Evolutionary conservation across 192 early-diverging fungal genomes (phyloP), one percentile per base, ranked within the genome.

Genomic region (Geranomyces variabilis): DNA sequence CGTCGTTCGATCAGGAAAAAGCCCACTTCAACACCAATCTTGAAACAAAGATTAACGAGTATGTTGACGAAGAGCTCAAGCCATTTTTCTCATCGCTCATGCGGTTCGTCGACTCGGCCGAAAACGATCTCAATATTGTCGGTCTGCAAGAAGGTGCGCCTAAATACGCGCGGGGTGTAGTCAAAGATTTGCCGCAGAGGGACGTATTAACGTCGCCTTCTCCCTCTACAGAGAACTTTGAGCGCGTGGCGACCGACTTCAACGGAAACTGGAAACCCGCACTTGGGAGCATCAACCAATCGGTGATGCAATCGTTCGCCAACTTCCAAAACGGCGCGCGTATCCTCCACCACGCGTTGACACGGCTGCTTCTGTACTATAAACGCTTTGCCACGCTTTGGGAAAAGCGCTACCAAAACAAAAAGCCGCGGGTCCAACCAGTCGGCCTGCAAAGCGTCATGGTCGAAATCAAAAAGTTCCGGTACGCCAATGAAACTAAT

Each of bases 291-390:
- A 90, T 99, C 71, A 96, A 97, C 62, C 84, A 87, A 24, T 89
- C 91, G 8, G 89, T 97, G 26, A 90, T 94, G 59, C 93, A 95
- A 70, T 87, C 90, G 70, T 99, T 99, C 74, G 89, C 94, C 48
- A 97, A 96, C 82, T 97, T 96, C 78, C 93, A 92, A 67, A 97
- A 95, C 55, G 95, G 97, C 13, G 93, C 94, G 0, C 78, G 88
- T n/a, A 92, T 97, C 22, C 80, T 97, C 56, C 97, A 99, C 73
- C 87, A 90, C 15, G 90, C 92, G 0, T 80, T 97, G 10, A 92
- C 93, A 21, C 92, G 94, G 80, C 82, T 96, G 22, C 87, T 97
- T 19, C 83, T 99, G 26, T 96, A 93, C 82, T 99, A 97, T 83
- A 95, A 93, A 28, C 86, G 90, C 19, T 99, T 96, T 75, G 78